Percentiles rank a stretch among this genome's conserved stretches.
These are phyloP conservation scores for Allantophomopsis lycopodina DNA, from an alignment of 2,329 filamentous ascomycete genomes.

Conservation along the genomic window DNA sequence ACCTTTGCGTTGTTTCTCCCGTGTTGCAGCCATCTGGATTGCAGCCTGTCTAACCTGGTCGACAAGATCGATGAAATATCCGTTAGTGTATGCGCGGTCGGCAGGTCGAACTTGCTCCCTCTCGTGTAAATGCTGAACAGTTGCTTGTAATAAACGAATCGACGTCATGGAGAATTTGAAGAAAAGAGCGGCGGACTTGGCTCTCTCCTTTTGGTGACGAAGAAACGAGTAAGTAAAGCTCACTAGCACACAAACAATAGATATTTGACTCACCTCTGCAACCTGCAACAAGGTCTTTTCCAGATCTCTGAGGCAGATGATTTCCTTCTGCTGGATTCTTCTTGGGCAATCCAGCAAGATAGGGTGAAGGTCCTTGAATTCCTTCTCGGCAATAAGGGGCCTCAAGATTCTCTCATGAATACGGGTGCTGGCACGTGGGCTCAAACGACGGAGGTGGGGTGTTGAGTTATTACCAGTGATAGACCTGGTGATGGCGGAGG, in stretches of 20 bases:
- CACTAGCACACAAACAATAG: constrained; percentile 8
- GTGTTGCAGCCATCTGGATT: constrained; percentile 63
- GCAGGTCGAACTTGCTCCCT: constrained; percentile 71
- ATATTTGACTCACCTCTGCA: constrained; percentile 73
- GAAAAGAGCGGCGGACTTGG: constrained; percentile 58
- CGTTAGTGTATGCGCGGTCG: constrained; percentile 87
- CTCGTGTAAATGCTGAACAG: constrained; percentile 74
- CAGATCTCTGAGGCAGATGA: constrained; percentile 81
- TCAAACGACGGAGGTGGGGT: constrained; percentile 44
- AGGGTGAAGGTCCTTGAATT: constrained; percentile 67
- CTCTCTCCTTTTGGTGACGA: constrained; percentile 55
- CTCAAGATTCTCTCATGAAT: constrained; percentile 69
- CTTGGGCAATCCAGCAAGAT: constrained; percentile 67
- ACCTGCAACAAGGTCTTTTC: constrained; percentile 88
- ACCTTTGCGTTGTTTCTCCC: constrained; percentile 48
- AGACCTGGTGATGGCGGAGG: constrained; percentile 48
- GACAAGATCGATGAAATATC: constrained; percentile 92
- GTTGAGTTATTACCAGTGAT: constrained; percentile 32
- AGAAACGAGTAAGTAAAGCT: constrained; percentile 52
- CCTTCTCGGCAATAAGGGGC: constrained; percentile 61
- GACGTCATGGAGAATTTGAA: constrained; percentile 83
- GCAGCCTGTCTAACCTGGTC: constrained; percentile 89
- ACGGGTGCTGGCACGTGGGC: constrained; percentile 56
- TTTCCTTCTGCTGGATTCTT: constrained; percentile 71
- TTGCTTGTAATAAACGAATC: constrained; percentile 80